Evolutionary conservation across 2,329 filamentous ascomycete genomes (phyloP).

Genomic region (Verticillium isaacii): DNA sequence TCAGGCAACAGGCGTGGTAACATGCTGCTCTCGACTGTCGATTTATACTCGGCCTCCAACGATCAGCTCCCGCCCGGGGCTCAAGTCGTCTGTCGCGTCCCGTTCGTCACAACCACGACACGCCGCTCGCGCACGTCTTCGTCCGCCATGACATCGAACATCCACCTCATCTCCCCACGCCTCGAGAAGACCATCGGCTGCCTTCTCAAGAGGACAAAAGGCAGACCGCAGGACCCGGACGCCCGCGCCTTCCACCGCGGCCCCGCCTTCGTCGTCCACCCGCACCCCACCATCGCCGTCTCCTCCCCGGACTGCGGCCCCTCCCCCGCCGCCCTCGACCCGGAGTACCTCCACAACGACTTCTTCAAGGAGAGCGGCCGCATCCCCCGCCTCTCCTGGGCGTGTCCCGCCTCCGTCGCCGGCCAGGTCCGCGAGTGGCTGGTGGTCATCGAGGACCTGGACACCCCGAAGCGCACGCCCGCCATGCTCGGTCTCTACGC

Average conservation of each 20-base stretch:
- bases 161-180: constrained; percentile 17
- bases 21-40: background rate
- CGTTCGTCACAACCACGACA: too few relatives aligned
- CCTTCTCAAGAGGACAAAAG: constrained; percentile 31
- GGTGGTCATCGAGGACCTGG: constrained; percentile 40
- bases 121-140: too few relatives aligned
- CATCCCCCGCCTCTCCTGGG: constrained; percentile 37
- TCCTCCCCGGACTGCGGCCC: constrained; percentile 34
- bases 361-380: constrained; percentile 17
- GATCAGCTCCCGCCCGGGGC: too few relatives aligned
- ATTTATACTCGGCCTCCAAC: background rate
- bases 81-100: too few relatives aligned
- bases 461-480: constrained; percentile 37
- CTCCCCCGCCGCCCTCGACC: constrained; percentile 26
- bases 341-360: constrained; percentile 33
- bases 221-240: constrained; percentile 27
- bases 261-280: constrained; percentile 26
- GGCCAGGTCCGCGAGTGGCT: constrained; percentile 36
- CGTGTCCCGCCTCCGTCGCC: constrained; percentile 20
- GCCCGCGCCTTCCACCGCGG: constrained; percentile 29
- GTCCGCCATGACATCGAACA: background rate
- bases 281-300: constrained; percentile 30
- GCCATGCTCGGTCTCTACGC: constrained; percentile 43
- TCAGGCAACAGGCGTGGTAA: background rate
- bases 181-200: constrained; percentile 31